Conservation (phyloP, 176 grass and related monocot genomes). For the Alloteropsis semialata region DNA sequence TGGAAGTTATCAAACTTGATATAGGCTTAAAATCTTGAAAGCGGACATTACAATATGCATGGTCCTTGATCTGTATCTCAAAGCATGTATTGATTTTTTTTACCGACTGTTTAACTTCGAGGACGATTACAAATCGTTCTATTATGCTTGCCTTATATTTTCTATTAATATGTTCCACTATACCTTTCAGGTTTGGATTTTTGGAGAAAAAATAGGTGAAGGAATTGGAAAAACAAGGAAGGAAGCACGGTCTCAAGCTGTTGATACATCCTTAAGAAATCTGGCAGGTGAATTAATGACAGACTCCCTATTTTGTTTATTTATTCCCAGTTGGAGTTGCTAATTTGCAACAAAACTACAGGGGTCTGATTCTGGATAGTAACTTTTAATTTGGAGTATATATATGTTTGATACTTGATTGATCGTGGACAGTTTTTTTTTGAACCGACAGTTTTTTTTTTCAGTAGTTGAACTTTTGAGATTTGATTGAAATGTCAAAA, state of each 20-base stretch:
- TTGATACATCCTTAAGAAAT: constrained; percentile 66
- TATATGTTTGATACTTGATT: neutral
- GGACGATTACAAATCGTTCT: constrained; percentile 9
- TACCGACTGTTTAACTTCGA: neutral
- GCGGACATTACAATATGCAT: neutral
- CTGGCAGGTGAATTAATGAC: constrained; percentile 54
- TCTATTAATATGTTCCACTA: constrained; percentile 22
- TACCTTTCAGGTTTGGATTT: constrained; percentile 76
- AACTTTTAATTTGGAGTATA: neutral
- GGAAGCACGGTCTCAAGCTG: constrained; percentile 67
- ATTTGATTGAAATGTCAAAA: neutral
- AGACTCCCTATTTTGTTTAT: constrained; percentile 2
- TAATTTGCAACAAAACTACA: constrained; percentile 3
- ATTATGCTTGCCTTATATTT: neutral
- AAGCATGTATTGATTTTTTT: constrained; percentile 12
- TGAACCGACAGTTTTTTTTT: too few species aligned
- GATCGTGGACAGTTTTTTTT: neutral
- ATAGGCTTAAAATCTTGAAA: neutral
- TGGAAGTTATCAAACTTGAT: neutral
- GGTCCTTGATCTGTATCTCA: neutral
- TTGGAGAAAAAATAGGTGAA: constrained; percentile 88
- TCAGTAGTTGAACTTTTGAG: neutral
- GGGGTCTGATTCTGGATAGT: neutral
- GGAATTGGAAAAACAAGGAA: constrained; percentile 85
- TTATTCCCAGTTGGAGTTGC: neutral